These are phyloP conservation scores for Xanthoconium purpureum DNA, from an alignment of 768 basidiomycete species.

Conservation along the genomic window DNA sequence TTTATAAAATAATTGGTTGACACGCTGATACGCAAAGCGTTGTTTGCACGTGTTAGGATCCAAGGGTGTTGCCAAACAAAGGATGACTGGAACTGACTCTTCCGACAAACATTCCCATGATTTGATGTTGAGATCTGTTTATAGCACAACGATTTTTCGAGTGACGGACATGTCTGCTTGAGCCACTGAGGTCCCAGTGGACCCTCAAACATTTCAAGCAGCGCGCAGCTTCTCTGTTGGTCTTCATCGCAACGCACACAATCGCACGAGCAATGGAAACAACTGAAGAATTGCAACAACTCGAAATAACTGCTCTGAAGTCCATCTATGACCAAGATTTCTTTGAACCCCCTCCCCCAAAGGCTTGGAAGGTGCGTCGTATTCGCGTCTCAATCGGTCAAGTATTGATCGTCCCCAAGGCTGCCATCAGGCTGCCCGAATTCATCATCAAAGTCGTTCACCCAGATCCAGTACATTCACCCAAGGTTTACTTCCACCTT, in stretches of 20 bases:
- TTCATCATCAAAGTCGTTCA: slow-evolving; percentile 73
- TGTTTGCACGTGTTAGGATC: slow-evolving; percentile 22
- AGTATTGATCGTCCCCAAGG: slow-evolving; percentile 38
- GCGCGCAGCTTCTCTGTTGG: slow-evolving; percentile 31
- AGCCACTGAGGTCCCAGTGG: slow-evolving; percentile 67
- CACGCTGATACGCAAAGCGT: neutral
- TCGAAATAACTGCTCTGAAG: slow-evolving; percentile 75
- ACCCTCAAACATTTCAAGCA: slow-evolving; percentile 61
- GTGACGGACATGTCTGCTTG: slow-evolving; percentile 60
- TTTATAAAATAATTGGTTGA: no score
- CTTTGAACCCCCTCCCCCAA: slow-evolving; percentile 67
- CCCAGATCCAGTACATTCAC: slow-evolving; percentile 53
- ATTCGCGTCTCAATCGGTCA: slow-evolving; percentile 8
- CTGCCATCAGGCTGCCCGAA: slow-evolving; percentile 66
- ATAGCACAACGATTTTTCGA: slow-evolving; percentile 9
- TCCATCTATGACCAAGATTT: slow-evolving; percentile 83
- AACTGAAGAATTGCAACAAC: slow-evolving; percentile 60
- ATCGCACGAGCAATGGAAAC: slow-evolving; percentile 55
- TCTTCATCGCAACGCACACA: slow-evolving; percentile 13
- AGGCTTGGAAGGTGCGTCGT: slow-evolving; percentile 71
- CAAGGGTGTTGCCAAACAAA: slow-evolving; percentile 12
- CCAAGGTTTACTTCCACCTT: slow-evolving; percentile 62
- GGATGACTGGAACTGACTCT: slow-evolving; percentile 12
- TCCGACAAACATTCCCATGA: neutral
- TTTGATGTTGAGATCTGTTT: slow-evolving; percentile 8